phyloP scores from a whole-genome alignment of 2,329 filamentous ascomycete genomes.

The Neopestalotiopsis clavispora region DNA sequence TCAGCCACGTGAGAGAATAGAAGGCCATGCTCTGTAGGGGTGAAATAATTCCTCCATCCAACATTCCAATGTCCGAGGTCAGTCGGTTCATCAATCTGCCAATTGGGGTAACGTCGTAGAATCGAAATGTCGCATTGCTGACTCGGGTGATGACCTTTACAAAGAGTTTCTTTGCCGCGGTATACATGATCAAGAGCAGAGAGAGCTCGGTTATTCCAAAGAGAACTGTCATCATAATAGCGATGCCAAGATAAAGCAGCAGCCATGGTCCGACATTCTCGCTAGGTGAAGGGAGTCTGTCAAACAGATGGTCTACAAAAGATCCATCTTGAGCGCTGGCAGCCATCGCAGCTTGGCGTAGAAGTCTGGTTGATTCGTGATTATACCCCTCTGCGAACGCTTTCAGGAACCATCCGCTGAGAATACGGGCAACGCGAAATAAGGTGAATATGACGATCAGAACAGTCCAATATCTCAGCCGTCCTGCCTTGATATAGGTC shows the following conservation, averaged over 20 bases:
- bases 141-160: conserved; percentile 73
- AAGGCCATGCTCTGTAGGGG: conserved; percentile 76
- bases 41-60: conserved; percentile 83
- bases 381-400: conserved; percentile 82
- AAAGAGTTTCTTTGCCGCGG: conserved; percentile 78
- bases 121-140: conserved; percentile 82
- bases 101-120: conserved; percentile 88
- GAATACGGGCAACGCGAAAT: conserved; percentile 68
- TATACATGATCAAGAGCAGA: conserved; percentile 79
- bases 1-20: conserved; percentile 71
- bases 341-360: conserved; percentile 13
- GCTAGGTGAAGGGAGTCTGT: conserved; percentile 67
- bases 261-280: conserved; percentile 77
- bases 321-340: neutral
- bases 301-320: conserved; percentile 39
- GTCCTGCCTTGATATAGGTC: conserved; percentile 84
- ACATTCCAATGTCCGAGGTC: conserved; percentile 86
- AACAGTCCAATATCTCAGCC: conserved; percentile 72
- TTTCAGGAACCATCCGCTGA: conserved; percentile 82
- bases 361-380: conserved; percentile 23
- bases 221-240: conserved; percentile 61
- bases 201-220: conserved; percentile 68
- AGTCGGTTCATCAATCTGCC: conserved; percentile 91
- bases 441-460: conserved; percentile 66
- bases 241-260: conserved; percentile 70